Percentiles rank a stretch among this genome's conserved stretches.
Evolutionary conservation across 768 basidiomycete genomes (phyloP).

Genomic region (Termitomyces sp.): DNA sequence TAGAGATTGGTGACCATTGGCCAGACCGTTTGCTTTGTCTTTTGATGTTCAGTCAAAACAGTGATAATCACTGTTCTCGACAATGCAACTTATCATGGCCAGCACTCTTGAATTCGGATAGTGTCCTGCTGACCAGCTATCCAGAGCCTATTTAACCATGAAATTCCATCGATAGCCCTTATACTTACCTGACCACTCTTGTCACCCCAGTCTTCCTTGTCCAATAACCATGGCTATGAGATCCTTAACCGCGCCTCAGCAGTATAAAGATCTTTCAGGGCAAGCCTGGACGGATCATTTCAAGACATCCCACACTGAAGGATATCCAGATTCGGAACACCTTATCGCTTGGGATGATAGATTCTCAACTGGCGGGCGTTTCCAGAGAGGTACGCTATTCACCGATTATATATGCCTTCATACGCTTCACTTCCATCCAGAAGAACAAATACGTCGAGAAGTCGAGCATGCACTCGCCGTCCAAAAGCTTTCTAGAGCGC

Average conservation of each 20-base stretch:
- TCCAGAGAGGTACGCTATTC: slow-evolving; percentile 1
- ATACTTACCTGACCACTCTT: neutral
- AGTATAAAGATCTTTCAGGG: neutral
- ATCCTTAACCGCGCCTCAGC: neutral
- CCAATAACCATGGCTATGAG: neutral
- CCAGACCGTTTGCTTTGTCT: neutral
- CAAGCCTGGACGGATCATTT: neutral
- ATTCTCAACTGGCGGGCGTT: slow-evolving; percentile 1
- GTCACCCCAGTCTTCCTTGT: neutral
- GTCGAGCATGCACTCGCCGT: slow-evolving; percentile 3
- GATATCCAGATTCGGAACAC: slow-evolving; percentile 4
- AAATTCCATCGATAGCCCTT: neutral
- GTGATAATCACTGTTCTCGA: neutral
- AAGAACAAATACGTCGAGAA: slow-evolving; percentile 8
- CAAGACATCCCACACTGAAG: neutral
- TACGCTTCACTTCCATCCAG: neutral
- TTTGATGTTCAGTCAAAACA: neutral
- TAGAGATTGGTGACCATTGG: neutral
- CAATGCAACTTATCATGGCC: slow-evolving; percentile 2
- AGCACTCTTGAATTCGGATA: neutral
- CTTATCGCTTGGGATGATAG: slow-evolving; percentile 1
- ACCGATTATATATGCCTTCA: neutral
- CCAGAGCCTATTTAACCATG: neutral
- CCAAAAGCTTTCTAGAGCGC: slow-evolving; percentile 3
- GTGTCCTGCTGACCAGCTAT: neutral